phyloP scores from a whole-genome alignment of 2,329 filamentous ascomycete species.

The Juglanconis juglandina region DNA sequence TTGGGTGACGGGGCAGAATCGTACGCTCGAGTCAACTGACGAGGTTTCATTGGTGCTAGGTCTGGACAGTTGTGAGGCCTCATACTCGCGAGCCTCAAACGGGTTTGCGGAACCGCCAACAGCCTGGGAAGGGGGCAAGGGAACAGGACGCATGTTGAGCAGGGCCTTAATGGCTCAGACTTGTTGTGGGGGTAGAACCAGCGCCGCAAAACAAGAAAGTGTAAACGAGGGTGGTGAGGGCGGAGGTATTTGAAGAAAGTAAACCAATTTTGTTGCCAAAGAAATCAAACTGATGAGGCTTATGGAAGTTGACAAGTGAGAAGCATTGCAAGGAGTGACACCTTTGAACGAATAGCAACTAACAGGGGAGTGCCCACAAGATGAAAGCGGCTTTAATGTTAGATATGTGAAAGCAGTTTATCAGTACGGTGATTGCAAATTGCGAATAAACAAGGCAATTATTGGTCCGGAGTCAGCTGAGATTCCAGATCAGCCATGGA shows the following conservation, averaged over 20 bases:
- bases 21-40: conserved; percentile 5
- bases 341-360: not conserved
- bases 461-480: not conserved
- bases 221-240: not conserved
- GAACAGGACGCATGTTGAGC: conserved; percentile 3
- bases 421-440: not conserved
- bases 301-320: not conserved
- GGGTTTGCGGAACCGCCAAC: conserved; percentile 1
- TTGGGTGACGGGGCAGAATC: not conserved
- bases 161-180: not conserved
- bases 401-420: not conserved
- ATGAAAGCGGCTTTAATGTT: not conserved
- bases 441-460: not conserved
- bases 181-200: too few relatives aligned
- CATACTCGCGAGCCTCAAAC: conserved; percentile 15
- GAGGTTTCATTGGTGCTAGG: not conserved
- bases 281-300: not conserved
- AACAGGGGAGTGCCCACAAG: not conserved
- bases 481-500: not conserved
- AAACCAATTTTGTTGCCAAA: not conserved
- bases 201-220: not conserved
- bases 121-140: not conserved
- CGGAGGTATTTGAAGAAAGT: not conserved
- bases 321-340: not conserved
- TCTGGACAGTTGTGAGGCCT: conserved; percentile 4